Conservation (phyloP, 768 basidiomycete genomes). For the Mycena chlorophos region DNA sequence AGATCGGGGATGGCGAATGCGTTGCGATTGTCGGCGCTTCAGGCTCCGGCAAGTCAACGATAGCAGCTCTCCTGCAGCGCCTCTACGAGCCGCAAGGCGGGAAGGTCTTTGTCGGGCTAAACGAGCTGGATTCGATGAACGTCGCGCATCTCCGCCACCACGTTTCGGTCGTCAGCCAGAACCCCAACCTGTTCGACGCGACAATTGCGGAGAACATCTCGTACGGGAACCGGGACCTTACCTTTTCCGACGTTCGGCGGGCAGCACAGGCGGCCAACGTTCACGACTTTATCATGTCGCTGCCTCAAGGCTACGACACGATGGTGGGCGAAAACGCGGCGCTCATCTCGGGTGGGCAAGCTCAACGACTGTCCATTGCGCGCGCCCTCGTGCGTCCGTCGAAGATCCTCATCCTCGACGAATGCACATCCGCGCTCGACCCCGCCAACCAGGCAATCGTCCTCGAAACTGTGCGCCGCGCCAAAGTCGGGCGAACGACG, state of each 20-base stretch:
- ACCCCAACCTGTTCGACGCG: slow-evolving; percentile 76
- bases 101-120: slow-evolving; percentile 51
- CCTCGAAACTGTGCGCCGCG: slow-evolving; percentile 60
- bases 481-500: slow-evolving; percentile 65
- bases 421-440: slow-evolving; percentile 78
- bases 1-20: slow-evolving; percentile 66
- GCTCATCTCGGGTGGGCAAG: slow-evolving; percentile 78
- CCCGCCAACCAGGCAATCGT: slow-evolving; percentile 68
- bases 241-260: slow-evolving; percentile 51
- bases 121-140: slow-evolving; percentile 52
- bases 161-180: slow-evolving; percentile 76
- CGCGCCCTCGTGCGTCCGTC: slow-evolving; percentile 68
- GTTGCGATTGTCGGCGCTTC: slow-evolving; percentile 83
- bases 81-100: slow-evolving; percentile 74
- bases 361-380: slow-evolving; percentile 76
- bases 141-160: slow-evolving; percentile 69
- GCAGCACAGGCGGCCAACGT: slow-evolving; percentile 72
- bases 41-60: slow-evolving; percentile 84
- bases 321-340: slow-evolving; percentile 77
- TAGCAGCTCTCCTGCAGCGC: slow-evolving; percentile 73
- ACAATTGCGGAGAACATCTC: slow-evolving; percentile 77
- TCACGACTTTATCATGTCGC: slow-evolving; percentile 70
- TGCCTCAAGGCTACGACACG: slow-evolving; percentile 79
- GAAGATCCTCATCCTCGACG: slow-evolving; percentile 71
- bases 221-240: slow-evolving; percentile 55